Conservation (phyloP, 2,329 filamentous ascomycete genomes). For the Escovopsis sp. region DNA sequence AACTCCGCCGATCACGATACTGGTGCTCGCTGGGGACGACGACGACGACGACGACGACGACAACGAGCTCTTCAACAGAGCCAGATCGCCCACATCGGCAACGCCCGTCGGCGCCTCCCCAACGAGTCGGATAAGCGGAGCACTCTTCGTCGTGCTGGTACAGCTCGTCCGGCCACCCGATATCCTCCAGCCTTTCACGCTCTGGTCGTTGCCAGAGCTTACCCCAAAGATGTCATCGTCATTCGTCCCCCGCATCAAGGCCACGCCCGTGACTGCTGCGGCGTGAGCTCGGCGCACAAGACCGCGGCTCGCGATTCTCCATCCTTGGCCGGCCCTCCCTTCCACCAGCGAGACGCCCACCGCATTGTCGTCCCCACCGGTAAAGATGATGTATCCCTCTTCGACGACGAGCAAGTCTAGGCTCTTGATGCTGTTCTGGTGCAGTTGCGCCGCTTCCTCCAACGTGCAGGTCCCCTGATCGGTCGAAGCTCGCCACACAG, state of each 20-base stretch:
- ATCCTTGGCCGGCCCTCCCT: conserved; percentile 8
- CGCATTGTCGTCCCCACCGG: conserved; percentile 81
- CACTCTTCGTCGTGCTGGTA: no score
- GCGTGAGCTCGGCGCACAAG: conserved; percentile 43
- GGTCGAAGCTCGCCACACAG: conserved; percentile 14
- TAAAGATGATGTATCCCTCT: conserved; percentile 38
- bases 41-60: no score
- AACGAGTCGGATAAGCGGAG: conserved; percentile 29
- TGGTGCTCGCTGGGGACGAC: no score
- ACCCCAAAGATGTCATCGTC: conserved; percentile 16
- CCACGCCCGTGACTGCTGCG: conserved; percentile 50
- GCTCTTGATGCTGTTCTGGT: conserved; percentile 70
- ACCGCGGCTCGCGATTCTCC: conserved; percentile 10
- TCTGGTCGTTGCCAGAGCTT: conserved; percentile 45
- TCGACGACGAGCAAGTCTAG: conserved; percentile 27
- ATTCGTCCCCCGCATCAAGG: conserved; percentile 19
- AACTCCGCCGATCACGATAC: conserved; percentile 28
- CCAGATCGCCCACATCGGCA: conserved; percentile 41
- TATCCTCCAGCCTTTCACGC: conserved; percentile 40
- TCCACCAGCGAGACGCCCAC: conserved; percentile 38
- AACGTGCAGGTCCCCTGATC: conserved; percentile 11
- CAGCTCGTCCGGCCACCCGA: conserved; percentile 7
- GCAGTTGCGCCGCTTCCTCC: conserved; percentile 32
- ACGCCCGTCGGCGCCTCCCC: conserved; percentile 41
- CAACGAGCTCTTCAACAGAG: conserved; percentile 16